Percentiles rank a stretch among this genome's conserved stretches.
phyloP scores from a whole-genome alignment of 75 land plant species.

The Pinus albicaulis region DNA sequence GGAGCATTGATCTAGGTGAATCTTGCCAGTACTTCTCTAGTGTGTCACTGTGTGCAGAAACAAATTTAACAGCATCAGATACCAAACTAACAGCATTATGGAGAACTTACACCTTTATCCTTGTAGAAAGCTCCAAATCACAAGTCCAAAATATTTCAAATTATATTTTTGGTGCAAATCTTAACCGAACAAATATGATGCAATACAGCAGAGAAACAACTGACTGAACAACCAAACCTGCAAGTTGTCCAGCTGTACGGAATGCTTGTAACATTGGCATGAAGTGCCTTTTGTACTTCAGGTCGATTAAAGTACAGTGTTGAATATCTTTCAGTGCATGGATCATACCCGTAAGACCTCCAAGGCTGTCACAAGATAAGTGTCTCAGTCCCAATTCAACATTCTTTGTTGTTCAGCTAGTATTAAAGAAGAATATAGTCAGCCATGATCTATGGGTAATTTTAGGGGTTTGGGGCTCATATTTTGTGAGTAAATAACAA shows the following conservation, averaged over 20 bases:
- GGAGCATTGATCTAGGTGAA: conserved; percentile 73
- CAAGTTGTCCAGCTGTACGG: conserved; percentile 81
- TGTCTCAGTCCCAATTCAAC: background rate
- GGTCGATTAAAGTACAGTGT: conserved; percentile 76
- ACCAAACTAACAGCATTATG: background rate
- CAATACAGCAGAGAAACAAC: background rate
- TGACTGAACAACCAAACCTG: conserved; percentile 44
- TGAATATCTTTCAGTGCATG: conserved; percentile 75
- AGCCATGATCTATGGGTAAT: background rate
- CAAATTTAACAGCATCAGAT: background rate
- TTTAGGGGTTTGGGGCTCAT: background rate
- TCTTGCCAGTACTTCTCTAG: conserved; percentile 71
- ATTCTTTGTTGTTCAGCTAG: background rate
- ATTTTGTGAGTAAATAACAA: background rate
- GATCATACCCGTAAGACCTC: conserved; percentile 69
- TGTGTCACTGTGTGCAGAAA: conserved; percentile 39
- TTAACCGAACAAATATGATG: background rate
- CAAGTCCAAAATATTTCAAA: background rate
- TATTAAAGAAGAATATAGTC: background rate
- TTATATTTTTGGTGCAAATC: background rate
- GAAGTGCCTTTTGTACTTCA: conserved; percentile 94
- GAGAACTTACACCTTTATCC: background rate
- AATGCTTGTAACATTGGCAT: conserved; percentile 82
- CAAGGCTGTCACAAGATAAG: conserved; percentile 17
- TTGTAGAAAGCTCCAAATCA: background rate